Conservation (phyloP, 768 basidiomycete species). For the Nevesoporus exiguus region DNA sequence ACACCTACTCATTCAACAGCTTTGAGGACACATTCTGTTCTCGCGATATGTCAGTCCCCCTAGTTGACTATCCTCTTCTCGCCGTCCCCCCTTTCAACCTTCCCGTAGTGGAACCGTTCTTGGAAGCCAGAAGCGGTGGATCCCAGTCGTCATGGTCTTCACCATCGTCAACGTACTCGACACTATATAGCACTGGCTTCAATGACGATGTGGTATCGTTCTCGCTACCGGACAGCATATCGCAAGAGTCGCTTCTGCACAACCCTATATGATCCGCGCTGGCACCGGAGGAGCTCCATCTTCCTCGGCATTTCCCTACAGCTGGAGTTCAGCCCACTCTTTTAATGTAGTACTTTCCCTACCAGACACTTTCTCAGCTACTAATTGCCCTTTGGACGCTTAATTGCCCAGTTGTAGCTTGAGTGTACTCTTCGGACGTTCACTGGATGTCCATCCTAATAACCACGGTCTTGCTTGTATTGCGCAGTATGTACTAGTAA, state of each 20-base stretch:
- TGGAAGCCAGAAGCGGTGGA: constrained; percentile 13
- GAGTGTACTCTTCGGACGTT: too few species aligned
- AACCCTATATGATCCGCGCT: constrained; percentile 16
- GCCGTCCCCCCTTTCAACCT: constrained; percentile 5
- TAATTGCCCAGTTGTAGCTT: constrained; percentile 1
- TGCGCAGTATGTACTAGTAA: too few species aligned
- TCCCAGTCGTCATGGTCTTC: constrained; percentile 22
- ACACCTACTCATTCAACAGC: neutral
- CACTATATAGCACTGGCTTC: constrained; percentile 10
- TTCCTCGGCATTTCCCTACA: neutral
- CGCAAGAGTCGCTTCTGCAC: constrained; percentile 16
- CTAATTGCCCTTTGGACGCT: constrained; percentile 2
- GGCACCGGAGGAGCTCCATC: constrained; percentile 1
- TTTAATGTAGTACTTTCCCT: constrained; percentile 6
- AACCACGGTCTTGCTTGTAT: too few species aligned
- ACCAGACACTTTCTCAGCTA: neutral
- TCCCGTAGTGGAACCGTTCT: constrained; percentile 14
- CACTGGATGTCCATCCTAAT: too few species aligned
- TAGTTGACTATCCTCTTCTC: constrained; percentile 8
- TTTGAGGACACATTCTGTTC: constrained; percentile 3
- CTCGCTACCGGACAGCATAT: constrained; percentile 5
- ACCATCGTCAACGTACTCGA: constrained; percentile 24
- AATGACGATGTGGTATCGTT: constrained; percentile 7
- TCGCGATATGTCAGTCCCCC: constrained; percentile 1
- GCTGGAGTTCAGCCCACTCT: neutral